phyloP scores from a whole-genome alignment of 148 eudicot genomes.

The Rhododendron molle region DNA sequence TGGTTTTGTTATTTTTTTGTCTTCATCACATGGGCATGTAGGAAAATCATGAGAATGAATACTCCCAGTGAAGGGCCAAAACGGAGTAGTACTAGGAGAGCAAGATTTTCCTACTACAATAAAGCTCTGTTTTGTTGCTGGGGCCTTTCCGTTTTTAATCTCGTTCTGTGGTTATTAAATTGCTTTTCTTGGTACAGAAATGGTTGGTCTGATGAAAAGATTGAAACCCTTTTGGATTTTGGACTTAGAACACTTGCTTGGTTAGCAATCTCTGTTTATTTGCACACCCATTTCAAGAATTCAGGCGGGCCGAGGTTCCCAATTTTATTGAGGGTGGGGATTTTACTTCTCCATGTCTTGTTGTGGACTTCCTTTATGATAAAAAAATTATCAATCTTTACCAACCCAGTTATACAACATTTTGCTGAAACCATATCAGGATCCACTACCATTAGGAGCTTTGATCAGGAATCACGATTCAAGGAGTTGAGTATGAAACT shows the following conservation, averaged over 20 bases:
- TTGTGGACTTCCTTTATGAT: slow-evolving; percentile 27
- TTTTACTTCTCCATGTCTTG: slow-evolving; percentile 44
- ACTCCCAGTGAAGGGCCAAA: slow-evolving; percentile 19
- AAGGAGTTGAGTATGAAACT: slow-evolving; percentile 24
- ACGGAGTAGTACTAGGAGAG: background rate
- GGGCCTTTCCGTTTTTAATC: slow-evolving; percentile 32
- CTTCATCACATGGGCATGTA: background rate
- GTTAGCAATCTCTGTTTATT: slow-evolving; percentile 38
- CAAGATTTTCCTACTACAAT: slow-evolving; percentile 25
- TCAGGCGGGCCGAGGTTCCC: slow-evolving; percentile 41
- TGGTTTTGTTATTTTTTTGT: background rate
- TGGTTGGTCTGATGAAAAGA: slow-evolving; percentile 50
- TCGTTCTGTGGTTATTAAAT: slow-evolving; percentile 33
- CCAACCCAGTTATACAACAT: slow-evolving; percentile 52
- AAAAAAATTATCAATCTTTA: slow-evolving; percentile 14
- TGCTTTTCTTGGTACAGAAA: slow-evolving; percentile 47
- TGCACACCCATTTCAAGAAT: slow-evolving; percentile 24
- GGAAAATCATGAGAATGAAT: background rate
- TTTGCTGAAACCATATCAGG: slow-evolving; percentile 65
- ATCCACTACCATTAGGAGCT: slow-evolving; percentile 52
- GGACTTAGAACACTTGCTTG: slow-evolving; percentile 32
- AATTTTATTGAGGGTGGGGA: slow-evolving; percentile 60
- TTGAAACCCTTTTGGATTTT: slow-evolving; percentile 40
- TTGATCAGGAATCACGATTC: slow-evolving; percentile 49
- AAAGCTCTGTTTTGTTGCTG: slow-evolving; percentile 33